Percentiles rank a stretch among this genome's conserved stretches.
Conservation (phyloP, 2,329 filamentous ascomycete species). For the Colletotrichum sp. region DNA sequence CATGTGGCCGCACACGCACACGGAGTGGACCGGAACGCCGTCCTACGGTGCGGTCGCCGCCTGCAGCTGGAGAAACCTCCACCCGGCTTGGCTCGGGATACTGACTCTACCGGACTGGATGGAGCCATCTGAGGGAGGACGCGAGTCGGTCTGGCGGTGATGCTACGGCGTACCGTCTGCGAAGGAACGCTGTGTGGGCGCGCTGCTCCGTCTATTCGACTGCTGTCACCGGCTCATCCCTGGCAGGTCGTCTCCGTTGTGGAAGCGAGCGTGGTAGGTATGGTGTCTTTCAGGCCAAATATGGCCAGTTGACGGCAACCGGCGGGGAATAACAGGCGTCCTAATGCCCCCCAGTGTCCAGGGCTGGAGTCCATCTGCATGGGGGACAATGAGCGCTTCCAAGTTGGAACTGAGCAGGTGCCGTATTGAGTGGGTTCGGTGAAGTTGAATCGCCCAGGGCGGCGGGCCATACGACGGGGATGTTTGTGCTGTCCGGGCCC, state of each 20-base stretch:
- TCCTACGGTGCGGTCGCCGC: not conserved
- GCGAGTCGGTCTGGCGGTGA: not conserved
- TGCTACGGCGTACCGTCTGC: not conserved
- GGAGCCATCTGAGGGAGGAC: not conserved
- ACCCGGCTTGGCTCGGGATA: conserved; percentile 4
- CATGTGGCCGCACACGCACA: conserved; percentile 16
- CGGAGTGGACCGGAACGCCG: not conserved
- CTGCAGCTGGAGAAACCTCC: not conserved
- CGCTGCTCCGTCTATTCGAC: not conserved
- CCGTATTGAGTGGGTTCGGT: not conserved
- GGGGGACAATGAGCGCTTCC: not conserved
- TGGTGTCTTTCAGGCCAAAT: not conserved
- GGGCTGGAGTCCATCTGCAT: not conserved
- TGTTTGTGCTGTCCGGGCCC: not conserved
- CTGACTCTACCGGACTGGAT: not conserved
- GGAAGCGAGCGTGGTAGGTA: not conserved
- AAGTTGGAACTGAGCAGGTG: not conserved
- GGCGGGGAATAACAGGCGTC: conserved; percentile 2
- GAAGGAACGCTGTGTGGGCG: not conserved
- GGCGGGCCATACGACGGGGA: conserved; percentile 2
- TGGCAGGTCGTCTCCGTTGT: conserved; percentile 6
- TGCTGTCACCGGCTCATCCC: not conserved
- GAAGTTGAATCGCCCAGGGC: conserved; percentile 4
- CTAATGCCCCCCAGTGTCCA: not conserved
- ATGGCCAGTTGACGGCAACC: not conserved